Evolutionary conservation across 2,329 filamentous ascomycete genomes (phyloP).

Genomic region (Cercospora canescens): DNA sequence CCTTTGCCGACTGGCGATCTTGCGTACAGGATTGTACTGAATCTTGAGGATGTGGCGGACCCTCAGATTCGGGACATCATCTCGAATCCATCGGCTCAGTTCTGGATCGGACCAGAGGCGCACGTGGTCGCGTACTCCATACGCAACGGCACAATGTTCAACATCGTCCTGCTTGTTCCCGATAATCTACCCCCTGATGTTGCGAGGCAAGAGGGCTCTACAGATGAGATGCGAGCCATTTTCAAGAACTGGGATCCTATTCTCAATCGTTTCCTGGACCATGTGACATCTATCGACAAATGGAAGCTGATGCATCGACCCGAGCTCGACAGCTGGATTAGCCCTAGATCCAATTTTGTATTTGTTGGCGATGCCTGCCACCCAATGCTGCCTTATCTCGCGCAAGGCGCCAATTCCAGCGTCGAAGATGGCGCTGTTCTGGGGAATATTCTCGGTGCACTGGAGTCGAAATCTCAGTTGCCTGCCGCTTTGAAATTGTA

Average conservation of each 20-base stretch:
- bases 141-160: slow-evolving; percentile 60
- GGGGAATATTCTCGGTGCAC: slow-evolving; percentile 56
- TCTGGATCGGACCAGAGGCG: slow-evolving; percentile 64
- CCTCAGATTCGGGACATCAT: slow-evolving; percentile 55
- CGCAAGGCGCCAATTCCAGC: slow-evolving; percentile 66
- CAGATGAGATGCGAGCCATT: slow-evolving; percentile 61
- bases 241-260: slow-evolving; percentile 68
- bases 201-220: slow-evolving; percentile 52
- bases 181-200: slow-evolving; percentile 61
- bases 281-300: slow-evolving; percentile 63
- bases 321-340: slow-evolving; percentile 58
- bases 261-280: slow-evolving; percentile 45
- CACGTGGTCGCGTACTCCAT: slow-evolving; percentile 66
- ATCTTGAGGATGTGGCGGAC: slow-evolving; percentile 54
- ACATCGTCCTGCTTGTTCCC: slow-evolving; percentile 65
- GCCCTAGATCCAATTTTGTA: slow-evolving; percentile 52
- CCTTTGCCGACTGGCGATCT: slow-evolving; percentile 64
- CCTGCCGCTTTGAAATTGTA: slow-evolving; percentile 47
- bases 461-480: slow-evolving; percentile 44
- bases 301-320: slow-evolving; percentile 66
- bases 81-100: slow-evolving; percentile 53
- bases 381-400: slow-evolving; percentile 41
- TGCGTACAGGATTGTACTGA: slow-evolving; percentile 63
- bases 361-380: slow-evolving; percentile 62
- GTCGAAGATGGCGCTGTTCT: slow-evolving; percentile 69